phyloP scores from a whole-genome alignment of 371 early-diverging fungal species.

The Circinella minor region DNA sequence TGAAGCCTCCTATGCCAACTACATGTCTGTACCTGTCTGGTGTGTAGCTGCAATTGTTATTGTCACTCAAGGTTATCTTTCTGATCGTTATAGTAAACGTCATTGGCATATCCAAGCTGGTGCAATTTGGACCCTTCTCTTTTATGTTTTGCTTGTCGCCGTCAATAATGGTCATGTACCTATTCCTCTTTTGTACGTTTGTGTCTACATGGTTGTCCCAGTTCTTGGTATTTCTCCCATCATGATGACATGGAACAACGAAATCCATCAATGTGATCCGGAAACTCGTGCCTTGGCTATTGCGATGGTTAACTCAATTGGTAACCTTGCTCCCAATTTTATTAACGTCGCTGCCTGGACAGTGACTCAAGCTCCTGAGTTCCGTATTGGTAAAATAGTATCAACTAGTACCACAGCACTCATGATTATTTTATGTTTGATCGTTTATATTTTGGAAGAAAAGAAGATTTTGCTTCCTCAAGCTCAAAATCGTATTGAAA shows the following conservation, averaged over 20 bases:
- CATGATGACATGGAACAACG: constrained; percentile 50
- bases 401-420: constrained; percentile 39
- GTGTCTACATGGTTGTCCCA: constrained; percentile 39
- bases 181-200: constrained; percentile 31
- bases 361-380: constrained; percentile 26
- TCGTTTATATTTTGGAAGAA: constrained; percentile 26
- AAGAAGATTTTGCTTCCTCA: constrained; percentile 39
- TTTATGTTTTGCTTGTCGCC: constrained; percentile 61
- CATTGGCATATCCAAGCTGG: constrained; percentile 47
- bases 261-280: constrained; percentile 33
- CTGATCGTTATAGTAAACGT: constrained; percentile 39
- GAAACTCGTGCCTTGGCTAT: constrained; percentile 47
- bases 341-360: constrained; percentile 41
- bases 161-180: constrained; percentile 47
- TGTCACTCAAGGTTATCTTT: constrained; percentile 45
- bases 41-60: constrained; percentile 45
- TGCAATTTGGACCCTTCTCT: constrained; percentile 37
- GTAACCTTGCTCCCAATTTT: constrained; percentile 49
- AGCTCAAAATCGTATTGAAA: constrained; percentile 32
- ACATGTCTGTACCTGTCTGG: constrained; percentile 53
- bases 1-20: constrained; percentile 39
- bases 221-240: constrained; percentile 42
- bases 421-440: constrained; percentile 28
- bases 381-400: constrained; percentile 40
- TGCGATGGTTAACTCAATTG: constrained; percentile 47